A percentile compares a stretch with the other conserved stretches of the same genome.
Evolutionary conservation across 805 yeast species (phyloP).

Genomic region (Wickerhamomyces pijperi): DNA sequence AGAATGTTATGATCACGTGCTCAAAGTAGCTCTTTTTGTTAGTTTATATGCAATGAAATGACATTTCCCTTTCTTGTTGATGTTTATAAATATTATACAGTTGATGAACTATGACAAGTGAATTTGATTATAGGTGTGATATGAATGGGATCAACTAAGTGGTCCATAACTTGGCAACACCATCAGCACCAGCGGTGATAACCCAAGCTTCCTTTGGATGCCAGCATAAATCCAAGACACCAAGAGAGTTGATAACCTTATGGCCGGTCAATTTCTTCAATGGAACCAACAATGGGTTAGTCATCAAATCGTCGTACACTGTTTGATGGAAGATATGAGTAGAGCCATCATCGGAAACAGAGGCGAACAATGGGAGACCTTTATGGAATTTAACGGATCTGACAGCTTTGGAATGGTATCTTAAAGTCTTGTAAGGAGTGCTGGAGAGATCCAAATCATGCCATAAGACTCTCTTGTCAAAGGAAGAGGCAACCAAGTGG

Average conservation of each 20-base stretch:
- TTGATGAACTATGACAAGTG: too few relatives aligned
- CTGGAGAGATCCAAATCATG: constrained; percentile 84
- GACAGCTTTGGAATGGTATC: constrained; percentile 93
- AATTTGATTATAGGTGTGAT: background rate
- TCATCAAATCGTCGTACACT: constrained; percentile 90
- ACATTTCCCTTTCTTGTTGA: too few relatives aligned
- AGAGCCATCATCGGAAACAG: constrained; percentile 90
- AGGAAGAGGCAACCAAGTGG: constrained; percentile 83
- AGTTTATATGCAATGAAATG: too few relatives aligned
- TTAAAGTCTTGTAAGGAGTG: constrained; percentile 89
- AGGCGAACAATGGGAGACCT: constrained; percentile 81
- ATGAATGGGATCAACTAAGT: constrained; percentile 28
- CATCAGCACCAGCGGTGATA: constrained; percentile 94
- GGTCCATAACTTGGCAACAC: constrained; percentile 93
- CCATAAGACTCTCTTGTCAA: constrained; percentile 93
- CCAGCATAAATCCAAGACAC: constrained; percentile 84
- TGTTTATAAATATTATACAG: too few relatives aligned
- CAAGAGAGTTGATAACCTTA: constrained; percentile 64
- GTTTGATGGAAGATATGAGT: constrained; percentile 94
- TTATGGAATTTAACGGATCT: constrained; percentile 82
- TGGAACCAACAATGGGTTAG: constrained; percentile 92
- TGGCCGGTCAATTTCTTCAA: constrained; percentile 91
- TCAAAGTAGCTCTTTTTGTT: too few relatives aligned
- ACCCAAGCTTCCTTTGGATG: constrained; percentile 99
- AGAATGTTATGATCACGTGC: too few relatives aligned